Evolutionary conservation across 2,329 filamentous ascomycete genomes (phyloP), one percentile per base, ranked within the genome.

Genomic region (Ophiostoma novo-ulmi): DNA sequence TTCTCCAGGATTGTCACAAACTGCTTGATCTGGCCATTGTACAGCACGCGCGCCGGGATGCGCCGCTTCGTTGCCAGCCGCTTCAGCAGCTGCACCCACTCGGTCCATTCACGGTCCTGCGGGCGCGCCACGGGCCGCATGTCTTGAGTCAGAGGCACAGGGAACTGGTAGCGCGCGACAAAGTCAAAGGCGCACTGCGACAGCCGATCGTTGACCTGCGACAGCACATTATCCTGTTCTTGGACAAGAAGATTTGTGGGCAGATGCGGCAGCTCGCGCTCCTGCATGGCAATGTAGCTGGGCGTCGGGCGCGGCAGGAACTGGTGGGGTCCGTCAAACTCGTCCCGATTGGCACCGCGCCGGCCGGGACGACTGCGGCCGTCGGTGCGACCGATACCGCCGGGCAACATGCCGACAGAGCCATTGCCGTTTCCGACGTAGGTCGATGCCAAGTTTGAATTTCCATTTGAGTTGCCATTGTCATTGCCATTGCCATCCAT

Each of bases 21-120:
- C 80, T 95, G 92, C 81, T 94, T 95, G 81, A 96, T 96, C 81
- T 96, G 92, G 72, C 91, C 91, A 78, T 95, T 92, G 82, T 94
- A 95, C 63, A 96, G 83, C 26, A 95, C 91, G 70, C 92, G 85
- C 66, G 92, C 91, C 6, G 92, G 92, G 75, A 96, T 94, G 73
- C 92, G 88, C 74, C 92, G 87, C 82, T 94, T 95, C 44, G 92
- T 96, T 41, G 92, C 92, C 71, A 96, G 85, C 68, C 92, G 86
- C 81, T 95, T 95, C 75, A 96, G 84, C 71, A 96, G 85, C 79
- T 94, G 93, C 70, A 94, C 92, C 92, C 92, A 96, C 81, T 96
- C 92, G 65, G 91, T 94, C 92, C 92, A 96, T 79, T 95, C 92
- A 73, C 91, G 86, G 80, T 94, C 91, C 76, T 89, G 88, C 41